Conservation (phyloP, 257 asterid genomes). For the Mitragyna speciosa region DNA sequence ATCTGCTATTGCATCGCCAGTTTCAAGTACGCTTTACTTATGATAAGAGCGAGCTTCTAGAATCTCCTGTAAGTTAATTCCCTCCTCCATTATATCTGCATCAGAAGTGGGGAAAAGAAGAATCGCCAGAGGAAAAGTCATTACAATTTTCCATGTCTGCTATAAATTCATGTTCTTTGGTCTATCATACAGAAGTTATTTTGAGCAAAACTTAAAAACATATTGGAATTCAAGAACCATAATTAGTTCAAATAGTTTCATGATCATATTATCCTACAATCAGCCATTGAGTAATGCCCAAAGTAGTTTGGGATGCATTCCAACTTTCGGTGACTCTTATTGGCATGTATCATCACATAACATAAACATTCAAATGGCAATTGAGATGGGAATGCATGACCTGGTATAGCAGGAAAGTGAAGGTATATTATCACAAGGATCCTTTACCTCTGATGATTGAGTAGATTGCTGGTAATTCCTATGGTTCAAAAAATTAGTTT, state of each 20-base stretch:
- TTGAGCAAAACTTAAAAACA: too few relatives aligned
- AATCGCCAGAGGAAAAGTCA: too few relatives aligned
- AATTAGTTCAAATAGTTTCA: background rate
- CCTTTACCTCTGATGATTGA: background rate
- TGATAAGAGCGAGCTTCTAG: conserved; percentile 65
- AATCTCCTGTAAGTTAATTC: conserved; percentile 27
- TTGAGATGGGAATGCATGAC: background rate
- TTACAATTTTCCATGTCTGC: background rate
- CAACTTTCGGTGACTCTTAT: background rate
- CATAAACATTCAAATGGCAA: background rate
- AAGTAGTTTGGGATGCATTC: background rate
- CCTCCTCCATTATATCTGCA: background rate
- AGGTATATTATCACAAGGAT: background rate
- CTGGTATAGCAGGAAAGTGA: background rate
- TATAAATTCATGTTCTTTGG: too few relatives aligned
- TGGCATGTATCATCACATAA: background rate
- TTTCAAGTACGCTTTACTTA: conserved; percentile 57
- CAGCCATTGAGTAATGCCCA: background rate
- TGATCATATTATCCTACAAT: background rate
- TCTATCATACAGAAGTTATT: too few relatives aligned
- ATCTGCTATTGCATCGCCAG: conserved; percentile 57
- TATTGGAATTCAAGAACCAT: too few relatives aligned
- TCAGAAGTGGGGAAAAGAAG: too few relatives aligned
- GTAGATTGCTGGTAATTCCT: background rate
- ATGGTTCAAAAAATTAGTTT: background rate